Conservation (phyloP, 1,139 yeast species). For the Scheffersomyces parashehatae region DNA sequence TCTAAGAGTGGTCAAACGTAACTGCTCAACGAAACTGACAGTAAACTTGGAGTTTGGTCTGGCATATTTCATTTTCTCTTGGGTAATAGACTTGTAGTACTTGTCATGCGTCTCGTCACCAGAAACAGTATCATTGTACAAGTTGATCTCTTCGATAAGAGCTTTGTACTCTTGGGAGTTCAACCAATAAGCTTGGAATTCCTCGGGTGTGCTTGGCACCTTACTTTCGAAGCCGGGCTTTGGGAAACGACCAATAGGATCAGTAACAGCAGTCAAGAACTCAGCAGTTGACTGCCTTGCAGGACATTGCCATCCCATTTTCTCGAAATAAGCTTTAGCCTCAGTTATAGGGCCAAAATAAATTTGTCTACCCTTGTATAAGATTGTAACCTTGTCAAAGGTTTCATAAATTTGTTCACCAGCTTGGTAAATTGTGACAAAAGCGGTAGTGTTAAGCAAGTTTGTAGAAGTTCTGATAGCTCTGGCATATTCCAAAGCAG, state of each 20-base stretch:
- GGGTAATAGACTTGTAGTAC: constrained; percentile 37
- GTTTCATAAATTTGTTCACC: constrained; percentile 64
- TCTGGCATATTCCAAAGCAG: constrained; percentile 65
- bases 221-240: constrained; percentile 49
- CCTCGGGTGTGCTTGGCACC: constrained; percentile 59
- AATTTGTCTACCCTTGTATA: constrained; percentile 60
- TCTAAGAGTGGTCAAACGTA: constrained; percentile 47
- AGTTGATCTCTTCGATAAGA: constrained; percentile 41
- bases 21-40: constrained; percentile 45
- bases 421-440: constrained; percentile 67
- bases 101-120: constrained; percentile 35
- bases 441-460: constrained; percentile 54
- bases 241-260: constrained; percentile 49
- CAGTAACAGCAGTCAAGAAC: constrained; percentile 69
- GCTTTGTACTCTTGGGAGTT: constrained; percentile 48
- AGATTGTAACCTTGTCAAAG: constrained; percentile 64
- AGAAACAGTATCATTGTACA: constrained; percentile 35
- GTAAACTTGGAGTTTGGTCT: constrained; percentile 48
- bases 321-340: constrained; percentile 56
- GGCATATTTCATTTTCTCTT: constrained; percentile 43
- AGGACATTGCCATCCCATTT: constrained; percentile 64
- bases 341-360: constrained; percentile 56
- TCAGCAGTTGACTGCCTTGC: constrained; percentile 66
- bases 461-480: constrained; percentile 64
- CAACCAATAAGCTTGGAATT: constrained; percentile 58